Base-by-base conservation (phyloP, 805 yeast species). In the Candida koratica region DNA sequence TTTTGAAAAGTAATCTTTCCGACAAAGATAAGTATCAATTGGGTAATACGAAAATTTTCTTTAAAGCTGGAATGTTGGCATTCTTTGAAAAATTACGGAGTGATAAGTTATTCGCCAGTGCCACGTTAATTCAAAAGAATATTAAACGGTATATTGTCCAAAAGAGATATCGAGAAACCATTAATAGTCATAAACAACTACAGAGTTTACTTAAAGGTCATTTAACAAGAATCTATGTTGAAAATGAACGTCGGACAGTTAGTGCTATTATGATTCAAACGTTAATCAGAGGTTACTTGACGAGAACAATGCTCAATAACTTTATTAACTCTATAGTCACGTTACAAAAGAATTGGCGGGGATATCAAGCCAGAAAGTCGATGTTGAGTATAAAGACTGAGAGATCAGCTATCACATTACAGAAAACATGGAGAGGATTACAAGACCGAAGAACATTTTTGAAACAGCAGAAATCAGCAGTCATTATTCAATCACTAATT, bases 21-120 rank as follows among this genome's bases (percentile, higher is more conserved):
- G 84, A 79, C 55, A 71, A 70, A 24, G 63, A 68, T 36, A 84
- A 84, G 51, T 89, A 83, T 58, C 96, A 89, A 61, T 71, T 85
- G 41, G 98, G 98, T 64, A 79, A 85, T 55, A 84, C 95, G 27
- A 90, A 90, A 64, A 87, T 90, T 39, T 90, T 90, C 67, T 86
- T 90, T 68, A 83, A 95, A 52, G 96, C 97, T 19, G 98, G 98
- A 56, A 84, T 90, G 83, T 70, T 90, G 58, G 97, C 97, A 4
- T 79, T 79, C 44, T 71, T 90, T 49, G 98, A 90, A 62, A 86
- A 86, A 49, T 63, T 83, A 53, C 79, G 97, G 60, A 67, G 88
- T 20, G 84, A 82, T 44, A 85, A 88, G 51, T 74, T 88, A 47
- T 75, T 75, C 52, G 73, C 67, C 35, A 80, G 95, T 30, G 96